A percentile compares a stretch with the other conserved stretches of the same genome.
phyloP scores from a whole-genome alignment of 495 filamentous ascomycete species.

The Lepraria neglecta region DNA sequence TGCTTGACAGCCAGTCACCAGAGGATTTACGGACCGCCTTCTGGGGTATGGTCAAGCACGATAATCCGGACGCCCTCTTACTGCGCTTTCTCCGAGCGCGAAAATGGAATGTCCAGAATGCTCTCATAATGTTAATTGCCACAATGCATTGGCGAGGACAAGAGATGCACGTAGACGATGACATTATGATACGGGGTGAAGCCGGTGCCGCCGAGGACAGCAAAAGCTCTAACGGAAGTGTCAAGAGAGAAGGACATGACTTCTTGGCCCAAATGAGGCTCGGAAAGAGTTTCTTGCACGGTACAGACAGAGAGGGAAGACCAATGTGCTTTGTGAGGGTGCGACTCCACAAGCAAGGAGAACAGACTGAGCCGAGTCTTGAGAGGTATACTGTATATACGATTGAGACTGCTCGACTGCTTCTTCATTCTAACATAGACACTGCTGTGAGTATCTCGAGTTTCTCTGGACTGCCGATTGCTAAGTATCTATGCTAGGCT shows the following conservation, averaged over 20 bases:
- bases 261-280: constrained; percentile 79
- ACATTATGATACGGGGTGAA: constrained; percentile 78
- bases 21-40: constrained; percentile 75
- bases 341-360: constrained; percentile 68
- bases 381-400: constrained; percentile 89
- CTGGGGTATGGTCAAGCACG: constrained; percentile 95
- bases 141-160: constrained; percentile 85
- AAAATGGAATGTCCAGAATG: constrained; percentile 94
- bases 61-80: constrained; percentile 82
- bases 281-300: constrained; percentile 95
- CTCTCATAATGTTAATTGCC: constrained; percentile 86
- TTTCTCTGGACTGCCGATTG: not conserved
- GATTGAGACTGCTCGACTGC: constrained; percentile 84
- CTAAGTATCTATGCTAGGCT: constrained; percentile 41
- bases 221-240: constrained; percentile 40
- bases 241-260: constrained; percentile 66
- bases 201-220: constrained; percentile 53
- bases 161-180: constrained; percentile 80
- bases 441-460: constrained; percentile 65
- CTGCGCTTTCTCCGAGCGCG: constrained; percentile 85
- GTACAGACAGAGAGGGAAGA: constrained; percentile 73
- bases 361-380: constrained; percentile 72
- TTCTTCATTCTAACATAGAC: constrained; percentile 74
- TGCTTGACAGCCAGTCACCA: constrained; percentile 65
- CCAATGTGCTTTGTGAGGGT: constrained; percentile 86